These are phyloP conservation scores for Fusarium kyushuense DNA, from an alignment of 2,329 filamentous ascomycete species.

Conservation along the genomic window DNA sequence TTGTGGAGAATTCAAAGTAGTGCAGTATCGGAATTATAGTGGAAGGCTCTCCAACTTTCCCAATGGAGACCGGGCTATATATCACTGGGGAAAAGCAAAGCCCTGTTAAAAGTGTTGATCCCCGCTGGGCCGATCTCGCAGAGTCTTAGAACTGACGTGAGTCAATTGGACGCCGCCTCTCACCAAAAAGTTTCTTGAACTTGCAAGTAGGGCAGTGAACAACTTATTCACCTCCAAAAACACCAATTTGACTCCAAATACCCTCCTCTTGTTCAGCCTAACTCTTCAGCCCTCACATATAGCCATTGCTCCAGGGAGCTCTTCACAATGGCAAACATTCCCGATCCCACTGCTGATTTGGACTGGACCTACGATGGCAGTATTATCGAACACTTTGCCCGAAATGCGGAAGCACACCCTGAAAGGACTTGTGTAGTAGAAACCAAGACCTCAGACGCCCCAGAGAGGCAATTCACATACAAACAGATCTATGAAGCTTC, in stretches of 20 bases:
- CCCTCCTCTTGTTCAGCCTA: not conserved
- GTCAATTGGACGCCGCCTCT: conserved; percentile 17
- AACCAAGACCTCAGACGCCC: conserved; percentile 59
- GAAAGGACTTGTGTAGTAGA: conserved; percentile 66
- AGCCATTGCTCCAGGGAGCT: conserved; percentile 6
- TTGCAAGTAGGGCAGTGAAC: not conserved
- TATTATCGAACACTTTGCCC: conserved; percentile 77
- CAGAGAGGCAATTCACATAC: conserved; percentile 81
- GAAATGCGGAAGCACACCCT: conserved; percentile 76
- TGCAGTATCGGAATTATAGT: conserved; percentile 4
- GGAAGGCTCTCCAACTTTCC: conserved; percentile 9
- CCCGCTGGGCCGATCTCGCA: conserved; percentile 30
- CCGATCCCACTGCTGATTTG: conserved; percentile 77
- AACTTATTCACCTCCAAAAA: conserved; percentile 1
- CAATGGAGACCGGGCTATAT: not conserved
- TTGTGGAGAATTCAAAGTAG: not conserved
- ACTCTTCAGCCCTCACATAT: not conserved
- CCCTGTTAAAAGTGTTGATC: conserved; percentile 6
- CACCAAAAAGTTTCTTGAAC: conserved; percentile 12
- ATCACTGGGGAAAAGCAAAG: conserved; percentile 9
- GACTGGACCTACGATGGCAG: conserved; percentile 72
- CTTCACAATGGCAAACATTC: conserved; percentile 49
- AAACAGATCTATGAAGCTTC: conserved; percentile 87
- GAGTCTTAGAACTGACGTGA: conserved; percentile 18
- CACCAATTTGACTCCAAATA: not conserved